Evolutionary conservation across 2,329 filamentous ascomycete species (phyloP), one percentile per base, ranked within the genome.

Genomic region (Chalara sp.): DNA sequence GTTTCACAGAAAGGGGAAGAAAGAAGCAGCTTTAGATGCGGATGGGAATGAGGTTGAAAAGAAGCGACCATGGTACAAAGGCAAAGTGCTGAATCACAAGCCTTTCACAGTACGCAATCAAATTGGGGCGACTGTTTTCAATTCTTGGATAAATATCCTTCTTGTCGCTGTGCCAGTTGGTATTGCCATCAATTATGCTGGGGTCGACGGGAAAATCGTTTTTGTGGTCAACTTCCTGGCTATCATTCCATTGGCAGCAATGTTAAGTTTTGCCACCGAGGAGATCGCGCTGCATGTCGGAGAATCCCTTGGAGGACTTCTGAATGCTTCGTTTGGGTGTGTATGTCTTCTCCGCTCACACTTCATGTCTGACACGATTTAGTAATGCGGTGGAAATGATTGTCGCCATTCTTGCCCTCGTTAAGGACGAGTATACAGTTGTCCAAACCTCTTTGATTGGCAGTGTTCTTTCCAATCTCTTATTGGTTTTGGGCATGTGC

Each of bases 171-270:
- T 87, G 0, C 91, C 91, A 0, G 79, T 83, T 33, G 91, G 91
- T 52, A 89, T 96, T 61, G 86, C 79, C 2, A 67, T 92, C 48
- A 80, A 87, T 61, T 89, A 85, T 63, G 70, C 81, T 5, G 60
- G 66, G 8, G 70, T 86, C 47, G 74, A 78, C 62, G 73, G 76
- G 3, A 75, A 86, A 52, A 78, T 76, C 32, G 74, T 93, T 44
- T 96, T 96, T 63, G 80, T 91, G 50, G 79, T 96, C 69, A 96
- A 96, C 72, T 96, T 96, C 63, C 79, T 96, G 56, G 92, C 91
- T 54, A 96, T 96, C 59, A 84, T 96, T 53, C 91, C 91, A 0
- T 76, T 96, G 40, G 92, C 92, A 3, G 87, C 86, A 11, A 84
- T 96, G 74, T 75, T 97, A 29, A 86, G 87, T 60, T 95, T 87